phyloP scores from a whole-genome alignment of 805 yeast genomes.

The Kodamaea restingae region DNA sequence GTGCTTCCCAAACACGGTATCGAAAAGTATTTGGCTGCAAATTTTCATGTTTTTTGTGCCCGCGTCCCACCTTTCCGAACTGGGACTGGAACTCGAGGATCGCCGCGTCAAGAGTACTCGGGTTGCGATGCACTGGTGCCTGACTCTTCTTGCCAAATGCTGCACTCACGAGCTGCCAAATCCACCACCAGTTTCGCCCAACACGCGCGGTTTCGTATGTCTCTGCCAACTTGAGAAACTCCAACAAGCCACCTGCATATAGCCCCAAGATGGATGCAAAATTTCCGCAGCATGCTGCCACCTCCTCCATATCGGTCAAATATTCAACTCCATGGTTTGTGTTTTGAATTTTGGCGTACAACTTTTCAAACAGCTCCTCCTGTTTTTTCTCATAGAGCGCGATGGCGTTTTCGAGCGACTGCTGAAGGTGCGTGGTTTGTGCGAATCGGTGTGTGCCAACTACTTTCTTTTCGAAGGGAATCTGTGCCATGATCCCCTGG shows the following conservation, averaged over 20 bases:
- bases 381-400: conserved; percentile 57
- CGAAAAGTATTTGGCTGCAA: background rate
- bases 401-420: conserved; percentile 48
- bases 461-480: conserved; percentile 47
- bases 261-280: conserved; percentile 63
- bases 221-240: conserved; percentile 43
- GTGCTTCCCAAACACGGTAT: conserved; percentile 43
- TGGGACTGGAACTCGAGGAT: conserved; percentile 28
- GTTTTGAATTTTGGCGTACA: conserved; percentile 57
- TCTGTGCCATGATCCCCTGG: conserved; percentile 53
- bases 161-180: background rate
- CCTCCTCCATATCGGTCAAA: conserved; percentile 68
- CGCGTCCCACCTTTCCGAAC: conserved; percentile 12
- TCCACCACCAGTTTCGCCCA: conserved; percentile 47
- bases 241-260: conserved; percentile 54
- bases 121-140: conserved; percentile 3
- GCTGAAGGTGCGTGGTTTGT: conserved; percentile 41
- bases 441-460: conserved; percentile 30
- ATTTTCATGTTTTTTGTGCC: background rate
- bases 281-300: conserved; percentile 81
- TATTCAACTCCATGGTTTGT: conserved; percentile 23
- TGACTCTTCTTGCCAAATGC: background rate
- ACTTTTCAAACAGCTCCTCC: conserved; percentile 48
- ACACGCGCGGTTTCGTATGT: conserved; percentile 31
- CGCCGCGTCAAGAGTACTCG: conserved; percentile 32